Conservation (phyloP, 108 stramenopile genomes). For the Skeletonema menzelii region DNA sequence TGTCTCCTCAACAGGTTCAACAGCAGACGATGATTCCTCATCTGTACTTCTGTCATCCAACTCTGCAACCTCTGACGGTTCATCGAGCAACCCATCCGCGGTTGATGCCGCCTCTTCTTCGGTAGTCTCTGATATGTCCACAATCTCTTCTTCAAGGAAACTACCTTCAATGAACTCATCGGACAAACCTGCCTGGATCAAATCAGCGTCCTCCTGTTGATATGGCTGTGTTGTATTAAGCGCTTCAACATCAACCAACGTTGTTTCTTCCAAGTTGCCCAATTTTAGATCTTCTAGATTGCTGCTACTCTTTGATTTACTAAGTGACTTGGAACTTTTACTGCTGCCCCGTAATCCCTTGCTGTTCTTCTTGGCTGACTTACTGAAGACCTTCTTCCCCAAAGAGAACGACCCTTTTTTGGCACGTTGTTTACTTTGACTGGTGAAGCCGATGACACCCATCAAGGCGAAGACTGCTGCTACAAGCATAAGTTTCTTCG, state of each 20-base stretch:
- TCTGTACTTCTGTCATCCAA: not conserved
- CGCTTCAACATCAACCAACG: not conserved
- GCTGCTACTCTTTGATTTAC: not conserved
- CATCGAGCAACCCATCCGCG: not conserved
- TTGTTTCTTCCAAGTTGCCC: not conserved
- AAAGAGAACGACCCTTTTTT: not conserved
- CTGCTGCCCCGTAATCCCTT: not conserved
- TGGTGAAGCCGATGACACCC: not conserved
- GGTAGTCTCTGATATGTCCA: not conserved
- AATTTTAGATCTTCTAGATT: too few species aligned
- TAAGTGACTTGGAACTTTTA: too few species aligned
- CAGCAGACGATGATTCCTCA: not conserved
- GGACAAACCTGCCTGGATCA: not conserved
- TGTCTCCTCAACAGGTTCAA: too few species aligned
- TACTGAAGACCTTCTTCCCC: slow-evolving; percentile 2
- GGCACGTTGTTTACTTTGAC: not conserved
- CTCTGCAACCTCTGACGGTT: not conserved
- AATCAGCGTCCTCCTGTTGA: not conserved
- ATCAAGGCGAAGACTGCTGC: not conserved
- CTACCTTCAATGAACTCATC: not conserved
- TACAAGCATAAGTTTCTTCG: not conserved
- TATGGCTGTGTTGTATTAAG: not conserved
- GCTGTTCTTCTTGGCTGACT: not conserved
- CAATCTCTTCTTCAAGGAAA: not conserved
- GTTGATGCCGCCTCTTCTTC: not conserved